These are phyloP conservation scores for Zychaea mexicana DNA, from an alignment of 371 early-diverging fungal species.

Conservation along the genomic window DNA sequence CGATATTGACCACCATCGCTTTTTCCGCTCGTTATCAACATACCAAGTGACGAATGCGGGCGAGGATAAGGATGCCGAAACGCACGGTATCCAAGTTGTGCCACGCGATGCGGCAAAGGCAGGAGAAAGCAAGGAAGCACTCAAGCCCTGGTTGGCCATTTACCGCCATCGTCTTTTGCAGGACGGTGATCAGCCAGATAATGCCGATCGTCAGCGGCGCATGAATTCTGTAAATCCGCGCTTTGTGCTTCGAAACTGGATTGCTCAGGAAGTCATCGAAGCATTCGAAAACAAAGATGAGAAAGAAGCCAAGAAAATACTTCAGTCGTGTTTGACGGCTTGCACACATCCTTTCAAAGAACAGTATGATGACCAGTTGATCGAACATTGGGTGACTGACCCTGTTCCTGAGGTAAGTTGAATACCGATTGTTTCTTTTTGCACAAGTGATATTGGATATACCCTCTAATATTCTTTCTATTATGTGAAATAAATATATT, in stretches of 20 bases:
- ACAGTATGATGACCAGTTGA: constrained; percentile 33
- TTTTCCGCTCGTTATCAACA: constrained; percentile 66
- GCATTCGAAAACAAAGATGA: constrained; percentile 40
- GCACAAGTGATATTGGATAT: background rate
- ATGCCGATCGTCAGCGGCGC: constrained; percentile 30
- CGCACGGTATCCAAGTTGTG: constrained; percentile 37
- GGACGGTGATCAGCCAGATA: constrained; percentile 26
- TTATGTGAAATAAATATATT: background rate
- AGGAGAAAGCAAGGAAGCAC: constrained; percentile 21
- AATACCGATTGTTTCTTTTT: background rate
- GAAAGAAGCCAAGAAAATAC: constrained; percentile 30
- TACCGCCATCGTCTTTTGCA: constrained; percentile 57
- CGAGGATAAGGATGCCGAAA: constrained; percentile 42
- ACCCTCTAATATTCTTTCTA: background rate
- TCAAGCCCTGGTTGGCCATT: constrained; percentile 44
- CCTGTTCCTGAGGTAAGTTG: constrained; percentile 37
- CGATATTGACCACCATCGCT: constrained; percentile 71
- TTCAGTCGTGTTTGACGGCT: constrained; percentile 59
- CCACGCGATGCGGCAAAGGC: constrained; percentile 23
- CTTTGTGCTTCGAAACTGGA: constrained; percentile 76
- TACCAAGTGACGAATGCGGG: constrained; percentile 30
- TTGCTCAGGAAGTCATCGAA: constrained; percentile 67
- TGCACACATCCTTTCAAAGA: constrained; percentile 60
- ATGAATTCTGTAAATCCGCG: constrained; percentile 73
- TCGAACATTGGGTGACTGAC: constrained; percentile 34